These are phyloP conservation scores for Cercospora nicotianae DNA, from an alignment of 2,329 filamentous ascomycete genomes.

Conservation along the genomic window DNA sequence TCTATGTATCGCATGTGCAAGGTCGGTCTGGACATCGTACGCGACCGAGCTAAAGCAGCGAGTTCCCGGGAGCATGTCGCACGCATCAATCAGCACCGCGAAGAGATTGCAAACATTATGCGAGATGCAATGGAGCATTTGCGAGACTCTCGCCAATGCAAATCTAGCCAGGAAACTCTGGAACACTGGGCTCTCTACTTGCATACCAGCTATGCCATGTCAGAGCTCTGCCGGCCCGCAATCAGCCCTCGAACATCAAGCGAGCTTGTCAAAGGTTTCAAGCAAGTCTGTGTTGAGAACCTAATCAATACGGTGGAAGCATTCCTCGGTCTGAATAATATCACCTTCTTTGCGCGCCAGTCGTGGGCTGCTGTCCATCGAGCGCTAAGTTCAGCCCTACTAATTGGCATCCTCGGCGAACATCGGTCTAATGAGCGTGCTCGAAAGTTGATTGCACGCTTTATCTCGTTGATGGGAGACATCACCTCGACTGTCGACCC, in stretches of 20 bases:
- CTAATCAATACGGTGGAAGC: constrained; percentile 59
- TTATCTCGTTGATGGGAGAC: constrained; percentile 49
- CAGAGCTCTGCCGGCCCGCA: constrained; percentile 62
- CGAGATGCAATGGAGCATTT: constrained; percentile 59
- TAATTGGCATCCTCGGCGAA: constrained; percentile 46
- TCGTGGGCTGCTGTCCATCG: constrained; percentile 39
- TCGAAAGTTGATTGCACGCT: constrained; percentile 47
- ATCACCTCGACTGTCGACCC: constrained; percentile 50
- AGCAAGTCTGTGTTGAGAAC: constrained; percentile 57
- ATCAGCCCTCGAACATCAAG: constrained; percentile 54
- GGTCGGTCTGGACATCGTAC: constrained; percentile 61
- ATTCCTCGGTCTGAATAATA: constrained; percentile 59
- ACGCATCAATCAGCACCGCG: constrained; percentile 57
- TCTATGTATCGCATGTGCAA: constrained; percentile 58
- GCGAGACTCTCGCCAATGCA: constrained; percentile 54
- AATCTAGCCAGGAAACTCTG: constrained; percentile 54
- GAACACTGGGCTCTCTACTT: constrained; percentile 62
- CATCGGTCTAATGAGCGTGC: constrained; percentile 52
- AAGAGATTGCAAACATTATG: constrained; percentile 59
- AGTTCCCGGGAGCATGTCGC: constrained; percentile 53
- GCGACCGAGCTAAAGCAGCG: constrained; percentile 56
- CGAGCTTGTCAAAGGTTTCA: constrained; percentile 50
- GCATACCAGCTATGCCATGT: constrained; percentile 62
- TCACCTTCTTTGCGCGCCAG: constrained; percentile 45
- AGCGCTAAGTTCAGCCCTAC: constrained; percentile 44